Conservation (phyloP, 2,329 filamentous ascomycete species). For the Phialophora tarda region DNA sequence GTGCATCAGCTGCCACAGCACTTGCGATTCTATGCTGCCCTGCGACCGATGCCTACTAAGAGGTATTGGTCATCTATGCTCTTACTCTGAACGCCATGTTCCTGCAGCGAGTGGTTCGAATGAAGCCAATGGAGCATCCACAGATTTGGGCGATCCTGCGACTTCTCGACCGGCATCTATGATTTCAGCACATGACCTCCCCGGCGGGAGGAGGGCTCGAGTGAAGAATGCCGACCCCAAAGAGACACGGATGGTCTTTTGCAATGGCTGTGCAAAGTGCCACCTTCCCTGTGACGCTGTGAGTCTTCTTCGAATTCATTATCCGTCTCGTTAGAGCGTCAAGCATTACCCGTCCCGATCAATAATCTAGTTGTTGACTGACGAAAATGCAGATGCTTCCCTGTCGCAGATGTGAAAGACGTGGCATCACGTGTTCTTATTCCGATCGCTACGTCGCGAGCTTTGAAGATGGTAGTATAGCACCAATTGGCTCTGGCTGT, state of each 20-base stretch:
- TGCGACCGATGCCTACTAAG: neutral
- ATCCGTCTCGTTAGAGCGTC: neutral
- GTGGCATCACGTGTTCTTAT: neutral
- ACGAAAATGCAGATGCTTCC: neutral
- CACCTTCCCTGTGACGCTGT: neutral
- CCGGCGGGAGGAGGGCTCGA: neutral
- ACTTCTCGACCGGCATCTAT: neutral
- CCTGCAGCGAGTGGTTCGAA: neutral
- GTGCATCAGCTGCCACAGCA: slow-evolving; percentile 4
- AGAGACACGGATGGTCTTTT: neutral
- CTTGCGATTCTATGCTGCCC: neutral
- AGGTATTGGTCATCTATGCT: neutral
- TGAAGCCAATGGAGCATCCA: neutral
- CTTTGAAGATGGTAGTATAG: neutral
- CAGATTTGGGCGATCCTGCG: neutral
- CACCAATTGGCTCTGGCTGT: neutral
- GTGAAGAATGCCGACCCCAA: slow-evolving; percentile 3
- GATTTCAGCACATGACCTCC: neutral
- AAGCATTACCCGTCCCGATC: neutral
- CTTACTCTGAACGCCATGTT: neutral
- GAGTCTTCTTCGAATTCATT: neutral
- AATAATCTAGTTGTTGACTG: neutral
- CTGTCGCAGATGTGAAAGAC: neutral
- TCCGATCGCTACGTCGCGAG: slow-evolving; percentile 2
- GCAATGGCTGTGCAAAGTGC: slow-evolving; percentile 2